Evolutionary conservation across 495 filamentous ascomycete species (phyloP), one percentile per base, ranked within the genome.

Genomic region (Pyronema omphalodes): DNA sequence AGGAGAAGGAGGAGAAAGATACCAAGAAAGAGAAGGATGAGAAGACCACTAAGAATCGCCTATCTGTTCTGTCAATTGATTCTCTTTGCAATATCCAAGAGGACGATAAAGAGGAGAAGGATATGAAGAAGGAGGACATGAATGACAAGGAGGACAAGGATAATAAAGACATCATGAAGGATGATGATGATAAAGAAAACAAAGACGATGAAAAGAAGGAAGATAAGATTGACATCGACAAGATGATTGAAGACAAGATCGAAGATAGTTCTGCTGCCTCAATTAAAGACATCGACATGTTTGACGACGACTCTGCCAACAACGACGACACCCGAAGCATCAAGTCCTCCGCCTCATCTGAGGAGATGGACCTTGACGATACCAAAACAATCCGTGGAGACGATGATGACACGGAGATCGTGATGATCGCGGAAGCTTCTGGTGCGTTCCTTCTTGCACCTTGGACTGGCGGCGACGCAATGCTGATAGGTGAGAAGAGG

Each of bases 371-470:
- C 53, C 55, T 65, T 57, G 29, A 52, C 44, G 34, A 51, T 49
- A 39, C 12, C 2, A 37, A 49, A 48, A 56, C n/a, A 6, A 43
- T 49, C 17, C 14, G 34, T 12, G 40, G 53, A 70, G 71, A 67
- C 37, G 68, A 67, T 43, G 70, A 73, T 64, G 71, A 71, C 62
- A 70, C 71, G 47, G 67, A 68, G 48, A 63, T 73, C 3, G 23
- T 29, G 23, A 29, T 29, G 23, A 29, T 29, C 23, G 23, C 23
- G 23, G 44, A 23, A 1, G 15, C 2, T 41, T 41, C 39, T 47
- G 48, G 48, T 51, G 48, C 23, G 48, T 35, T 33, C 36, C 48
- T 37, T 5, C 48, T n/a, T 51, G 11, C 12, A 14, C 18, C 48
- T 11, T 37, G 34, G 34, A 37, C 48, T 51, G 18, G 12, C 44